These are phyloP conservation scores for Phytophthora hybrid DNA, from an alignment of 352 stramenopile species.

Conservation along the genomic window DNA sequence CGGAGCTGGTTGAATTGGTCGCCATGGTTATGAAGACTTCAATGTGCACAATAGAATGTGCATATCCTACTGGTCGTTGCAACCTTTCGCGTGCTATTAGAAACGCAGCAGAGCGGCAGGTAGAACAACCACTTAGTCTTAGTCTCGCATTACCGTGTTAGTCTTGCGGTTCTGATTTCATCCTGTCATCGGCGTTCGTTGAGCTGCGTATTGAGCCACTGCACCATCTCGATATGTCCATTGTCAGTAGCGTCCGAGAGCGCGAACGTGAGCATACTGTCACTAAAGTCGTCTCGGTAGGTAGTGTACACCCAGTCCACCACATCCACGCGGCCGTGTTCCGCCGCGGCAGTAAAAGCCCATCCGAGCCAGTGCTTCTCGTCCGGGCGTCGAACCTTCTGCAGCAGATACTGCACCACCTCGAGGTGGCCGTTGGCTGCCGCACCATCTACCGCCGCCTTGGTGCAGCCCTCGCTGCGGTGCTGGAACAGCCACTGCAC, in stretches of 20 bases:
- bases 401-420: constrained; percentile 35
- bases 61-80: too few relatives aligned
- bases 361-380: constrained; percentile 29
- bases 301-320: constrained; percentile 14
- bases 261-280: constrained; percentile 10
- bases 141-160: too few relatives aligned
- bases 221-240: constrained; percentile 7
- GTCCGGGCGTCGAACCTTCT: constrained; percentile 3
- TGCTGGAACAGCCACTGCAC: constrained; percentile 33
- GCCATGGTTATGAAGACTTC: too few relatives aligned
- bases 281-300: constrained; percentile 14
- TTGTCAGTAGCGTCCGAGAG: constrained; percentile 14
- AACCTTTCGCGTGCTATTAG: too few relatives aligned
- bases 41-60: too few relatives aligned
- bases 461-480: constrained; percentile 31
- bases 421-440: constrained; percentile 26
- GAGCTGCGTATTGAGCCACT: constrained; percentile 5
- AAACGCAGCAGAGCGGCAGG: too few relatives aligned
- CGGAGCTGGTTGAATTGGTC: too few relatives aligned
- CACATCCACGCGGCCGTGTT: constrained; percentile 20
- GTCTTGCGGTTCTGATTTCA: too few relatives aligned
- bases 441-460: constrained; percentile 33
- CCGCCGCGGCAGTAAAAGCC: constrained; percentile 18
- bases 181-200: neutral
- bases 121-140: too few relatives aligned